These are phyloP conservation scores for Patellifolia procumbens DNA, from an alignment of 179 eudicot genomes.

Conservation along the genomic window DNA sequence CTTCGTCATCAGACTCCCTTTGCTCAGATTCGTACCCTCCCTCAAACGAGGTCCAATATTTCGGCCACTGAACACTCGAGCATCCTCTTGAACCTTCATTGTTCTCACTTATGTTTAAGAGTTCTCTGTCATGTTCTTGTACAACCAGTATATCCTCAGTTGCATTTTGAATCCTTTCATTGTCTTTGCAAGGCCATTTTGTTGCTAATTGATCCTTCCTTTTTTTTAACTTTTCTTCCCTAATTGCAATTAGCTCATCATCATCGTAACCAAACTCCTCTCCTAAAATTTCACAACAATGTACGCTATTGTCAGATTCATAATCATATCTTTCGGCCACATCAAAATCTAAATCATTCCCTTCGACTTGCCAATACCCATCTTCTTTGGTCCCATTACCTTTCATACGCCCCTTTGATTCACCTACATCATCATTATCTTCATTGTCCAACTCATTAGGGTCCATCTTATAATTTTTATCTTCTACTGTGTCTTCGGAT, in stretches of 20 bases:
- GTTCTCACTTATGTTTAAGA: background rate
- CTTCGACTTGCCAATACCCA: background rate
- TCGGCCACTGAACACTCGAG: background rate
- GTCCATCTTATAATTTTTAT: background rate
- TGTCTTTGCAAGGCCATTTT: too few species aligned
- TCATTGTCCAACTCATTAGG: background rate
- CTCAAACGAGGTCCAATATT: background rate
- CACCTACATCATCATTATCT: background rate
- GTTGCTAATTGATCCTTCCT: background rate
- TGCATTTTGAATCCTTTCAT: too few species aligned
- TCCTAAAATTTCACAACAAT: background rate
- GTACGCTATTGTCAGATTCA: background rate
- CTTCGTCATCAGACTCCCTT: background rate
- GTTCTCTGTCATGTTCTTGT: too few species aligned
- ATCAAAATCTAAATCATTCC: background rate
- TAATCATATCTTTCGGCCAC: too few species aligned
- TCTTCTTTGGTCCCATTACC: background rate
- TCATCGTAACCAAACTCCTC: background rate
- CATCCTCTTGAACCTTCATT: background rate
- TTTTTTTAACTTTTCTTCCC: background rate
- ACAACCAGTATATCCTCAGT: background rate
- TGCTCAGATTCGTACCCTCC: background rate
- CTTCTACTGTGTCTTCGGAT: background rate
- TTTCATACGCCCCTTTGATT: background rate
- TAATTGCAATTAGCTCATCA: background rate